These are phyloP conservation scores for Capsaspora owczarzaki DNA, from an alignment of 78 protist species.

Conservation along the genomic window DNA sequence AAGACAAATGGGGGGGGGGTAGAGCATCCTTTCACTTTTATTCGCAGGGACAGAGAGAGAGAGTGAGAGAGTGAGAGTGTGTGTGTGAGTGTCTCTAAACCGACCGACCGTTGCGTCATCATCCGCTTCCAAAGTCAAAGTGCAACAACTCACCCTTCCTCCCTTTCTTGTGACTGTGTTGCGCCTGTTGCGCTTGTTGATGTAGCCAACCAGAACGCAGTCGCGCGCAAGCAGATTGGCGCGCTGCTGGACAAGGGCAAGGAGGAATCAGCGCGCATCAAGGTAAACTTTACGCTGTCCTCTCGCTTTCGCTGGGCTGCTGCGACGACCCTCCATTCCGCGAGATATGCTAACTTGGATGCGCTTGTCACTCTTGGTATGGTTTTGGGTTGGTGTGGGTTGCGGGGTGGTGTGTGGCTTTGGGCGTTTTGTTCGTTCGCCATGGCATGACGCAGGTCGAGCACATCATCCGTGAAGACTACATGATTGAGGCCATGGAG, in stretches of 20 bases:
- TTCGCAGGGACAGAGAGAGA: background rate
- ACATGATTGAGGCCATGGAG: constrained; percentile 12
- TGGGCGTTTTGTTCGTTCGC: background rate
- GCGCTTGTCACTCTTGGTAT: background rate
- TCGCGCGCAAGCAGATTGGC: constrained; percentile 1
- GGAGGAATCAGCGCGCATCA: constrained; percentile 22
- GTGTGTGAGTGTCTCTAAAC: background rate
- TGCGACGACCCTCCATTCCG: background rate
- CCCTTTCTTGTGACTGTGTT: too few relatives aligned
- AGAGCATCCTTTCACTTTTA: background rate
- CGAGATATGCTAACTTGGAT: background rate
- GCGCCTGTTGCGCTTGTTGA: too few relatives aligned
- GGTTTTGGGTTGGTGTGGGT: background rate
- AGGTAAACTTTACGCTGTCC: background rate
- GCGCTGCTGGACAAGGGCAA: constrained; percentile 7
- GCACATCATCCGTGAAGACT: constrained; percentile 21
- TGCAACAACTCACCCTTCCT: background rate
- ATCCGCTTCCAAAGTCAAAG: background rate
- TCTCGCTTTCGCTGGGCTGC: background rate
- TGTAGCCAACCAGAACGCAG: background rate
- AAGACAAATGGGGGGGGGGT: background rate
- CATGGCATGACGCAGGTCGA: background rate
- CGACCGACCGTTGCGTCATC: background rate
- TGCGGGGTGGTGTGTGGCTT: background rate
- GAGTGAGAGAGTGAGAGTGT: background rate